Base-by-base conservation (phyloP, 2,329 filamentous ascomycete genomes). In the Didymella exigua region DNA sequence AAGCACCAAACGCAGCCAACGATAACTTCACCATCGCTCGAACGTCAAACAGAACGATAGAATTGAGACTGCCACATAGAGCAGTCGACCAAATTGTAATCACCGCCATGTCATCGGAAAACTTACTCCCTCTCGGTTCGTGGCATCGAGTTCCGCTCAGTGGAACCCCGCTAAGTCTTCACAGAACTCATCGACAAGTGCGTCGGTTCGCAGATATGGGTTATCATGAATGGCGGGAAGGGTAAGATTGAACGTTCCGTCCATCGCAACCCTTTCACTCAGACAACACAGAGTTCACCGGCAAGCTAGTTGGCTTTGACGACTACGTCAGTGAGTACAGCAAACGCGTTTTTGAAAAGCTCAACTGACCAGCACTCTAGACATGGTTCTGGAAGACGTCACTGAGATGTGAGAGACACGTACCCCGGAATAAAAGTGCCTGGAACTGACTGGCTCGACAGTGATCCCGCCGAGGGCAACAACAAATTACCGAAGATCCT, bases 191-290 rank as follows among this genome's bases (percentile, higher is more conserved):
- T 99, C 77, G 95, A 99, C 82, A 97, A 97, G 79, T 99, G 95
- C 75, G 93, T 99, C 63, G 95, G 95, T 59, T 98, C 93, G 49
- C 89, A 89, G 69, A 98, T 99, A 76, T 97, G 93, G 93, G 93
- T 99, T 61, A 87, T 99, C 69, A 99, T 99, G 95, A 99, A 99
- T 79, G 91, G 93, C 64, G 95, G 98, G 75, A 98, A 97, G 82
- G 95, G 95, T 96, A 38, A 6, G 44, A 42, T 24, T 29, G 23
- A 11, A 10, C 21, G 16, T 24, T 19, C 23, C 26, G 5, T 14
- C 5, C 10, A 5, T 36, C 24, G 18, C 5, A 23, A 40, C 26
- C 13, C 9, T 18, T 29, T 11, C 33, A 24, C 58, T 65, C 44
- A 66, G 30, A 26, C 26, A 6, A 23, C 53, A 38, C 73, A 98